These are phyloP conservation scores for Pontederia crassipes DNA, from an alignment of 176 grass and related monocot genomes.

Conservation along the genomic window DNA sequence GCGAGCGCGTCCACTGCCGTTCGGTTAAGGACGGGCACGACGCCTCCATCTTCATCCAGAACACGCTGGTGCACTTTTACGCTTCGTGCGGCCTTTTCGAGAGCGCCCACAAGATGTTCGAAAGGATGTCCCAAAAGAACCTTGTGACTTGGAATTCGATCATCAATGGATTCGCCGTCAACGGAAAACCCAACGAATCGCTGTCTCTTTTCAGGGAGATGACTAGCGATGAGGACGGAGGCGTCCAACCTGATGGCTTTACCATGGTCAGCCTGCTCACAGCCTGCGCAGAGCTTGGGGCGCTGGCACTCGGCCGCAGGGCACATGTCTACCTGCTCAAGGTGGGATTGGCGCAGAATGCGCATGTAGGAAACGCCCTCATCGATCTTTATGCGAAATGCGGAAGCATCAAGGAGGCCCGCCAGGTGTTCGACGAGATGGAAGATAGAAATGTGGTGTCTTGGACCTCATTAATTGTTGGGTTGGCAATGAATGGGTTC, in stretches of 20 bases:
- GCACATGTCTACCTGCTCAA: slow-evolving; percentile 42
- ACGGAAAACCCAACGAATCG: slow-evolving; percentile 62
- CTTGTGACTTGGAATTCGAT: slow-evolving; percentile 77
- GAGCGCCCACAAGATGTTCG: slow-evolving; percentile 67
- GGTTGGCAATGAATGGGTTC: slow-evolving; percentile 65
- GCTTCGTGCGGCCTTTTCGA: slow-evolving; percentile 46
- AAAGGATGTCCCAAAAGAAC: slow-evolving; percentile 42
- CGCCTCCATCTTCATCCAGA: slow-evolving; percentile 57
- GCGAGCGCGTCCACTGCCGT: slow-evolving; percentile 50
- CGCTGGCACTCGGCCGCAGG: slow-evolving; percentile 47
- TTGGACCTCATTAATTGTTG: slow-evolving; percentile 57
- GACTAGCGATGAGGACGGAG: slow-evolving; percentile 7
- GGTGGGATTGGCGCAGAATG: slow-evolving; percentile 37
- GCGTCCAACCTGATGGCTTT: slow-evolving; percentile 42
- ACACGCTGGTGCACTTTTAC: slow-evolving; percentile 60
- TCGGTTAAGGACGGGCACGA: slow-evolving; percentile 44
- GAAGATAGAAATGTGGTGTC: slow-evolving; percentile 44
- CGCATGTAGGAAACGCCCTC: slow-evolving; percentile 53
- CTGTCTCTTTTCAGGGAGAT: slow-evolving; percentile 62
- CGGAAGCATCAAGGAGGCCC: slow-evolving; percentile 33
- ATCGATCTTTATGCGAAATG: slow-evolving; percentile 77
- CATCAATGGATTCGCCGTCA: slow-evolving; percentile 58
- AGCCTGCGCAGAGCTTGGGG: slow-evolving; percentile 47
- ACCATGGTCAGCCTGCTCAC: slow-evolving; percentile 68
- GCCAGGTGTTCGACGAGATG: slow-evolving; percentile 65